These are phyloP conservation scores for Lycium ferocissimum DNA, from an alignment of 257 asterid species.

Conservation along the genomic window DNA sequence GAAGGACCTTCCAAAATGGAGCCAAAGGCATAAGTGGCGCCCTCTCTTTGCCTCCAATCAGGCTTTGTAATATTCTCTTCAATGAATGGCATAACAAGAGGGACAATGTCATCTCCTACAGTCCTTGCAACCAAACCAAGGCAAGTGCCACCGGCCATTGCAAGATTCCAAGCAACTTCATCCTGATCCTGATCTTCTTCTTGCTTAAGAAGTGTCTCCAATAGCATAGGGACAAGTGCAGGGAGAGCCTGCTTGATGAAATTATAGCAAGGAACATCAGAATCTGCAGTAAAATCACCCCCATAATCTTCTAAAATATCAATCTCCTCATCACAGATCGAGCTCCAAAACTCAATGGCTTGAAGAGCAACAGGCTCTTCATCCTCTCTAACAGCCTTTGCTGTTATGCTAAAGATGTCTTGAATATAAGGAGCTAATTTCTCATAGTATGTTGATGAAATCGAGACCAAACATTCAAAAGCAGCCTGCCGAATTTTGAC, in stretches of 20 bases:
- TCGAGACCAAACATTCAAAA: constrained; percentile 74
- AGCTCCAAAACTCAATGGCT: constrained; percentile 82
- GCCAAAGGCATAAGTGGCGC: constrained; percentile 79
- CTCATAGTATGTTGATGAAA: constrained; percentile 74
- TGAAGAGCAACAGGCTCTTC: constrained; percentile 82
- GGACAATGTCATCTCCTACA: constrained; percentile 79
- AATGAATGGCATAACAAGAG: constrained; percentile 76
- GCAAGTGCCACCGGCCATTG: constrained; percentile 89
- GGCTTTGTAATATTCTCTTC: constrained; percentile 64
- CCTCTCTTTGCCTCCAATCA: constrained; percentile 81
- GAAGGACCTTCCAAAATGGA: constrained; percentile 85
- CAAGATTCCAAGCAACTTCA: constrained; percentile 84
- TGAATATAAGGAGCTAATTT: constrained; percentile 69
- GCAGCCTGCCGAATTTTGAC: constrained; percentile 77
- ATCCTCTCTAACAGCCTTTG: constrained; percentile 71
- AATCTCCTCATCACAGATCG: constrained; percentile 77
- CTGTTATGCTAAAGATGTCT: constrained; percentile 69
- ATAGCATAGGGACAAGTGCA: constrained; percentile 70
- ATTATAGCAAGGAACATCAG: constrained; percentile 70
- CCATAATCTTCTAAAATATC: constrained; percentile 75
- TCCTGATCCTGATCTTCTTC: constrained; percentile 87
- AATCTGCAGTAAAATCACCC: constrained; percentile 73
- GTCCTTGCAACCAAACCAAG: constrained; percentile 78
- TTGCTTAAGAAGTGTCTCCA: constrained; percentile 86
- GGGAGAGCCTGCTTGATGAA: constrained; percentile 79